Evolutionary conservation across 1,284 basidiomycete species (phyloP).

Genomic region (Singerocomus rubriflavus): DNA sequence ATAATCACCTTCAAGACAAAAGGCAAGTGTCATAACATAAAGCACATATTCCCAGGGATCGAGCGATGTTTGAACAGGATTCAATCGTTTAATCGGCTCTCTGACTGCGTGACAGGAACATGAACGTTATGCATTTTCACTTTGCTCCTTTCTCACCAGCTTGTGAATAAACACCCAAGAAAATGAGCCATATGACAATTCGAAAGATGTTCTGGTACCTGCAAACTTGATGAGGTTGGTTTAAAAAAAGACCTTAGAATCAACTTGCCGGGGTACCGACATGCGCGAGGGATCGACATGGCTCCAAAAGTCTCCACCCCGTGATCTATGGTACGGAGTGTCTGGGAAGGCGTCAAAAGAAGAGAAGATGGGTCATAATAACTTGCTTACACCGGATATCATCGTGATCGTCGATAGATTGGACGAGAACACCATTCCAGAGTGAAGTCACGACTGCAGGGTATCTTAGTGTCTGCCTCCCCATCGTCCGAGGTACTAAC

Average conservation of each 20-base stretch:
- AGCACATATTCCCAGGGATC: slow-evolving; percentile 78
- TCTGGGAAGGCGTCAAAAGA: slow-evolving; percentile 41
- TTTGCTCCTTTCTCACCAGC: slow-evolving; percentile 47
- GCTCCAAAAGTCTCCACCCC: slow-evolving; percentile 57
- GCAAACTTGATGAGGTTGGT: slow-evolving; percentile 2
- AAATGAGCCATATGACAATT: slow-evolving; percentile 79
- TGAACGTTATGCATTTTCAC: background rate
- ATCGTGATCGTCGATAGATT: slow-evolving; percentile 66
- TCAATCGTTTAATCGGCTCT: slow-evolving; percentile 65
- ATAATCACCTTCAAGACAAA: slow-evolving; percentile 69
- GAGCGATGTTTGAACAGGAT: slow-evolving; percentile 47
- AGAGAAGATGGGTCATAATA: background rate
- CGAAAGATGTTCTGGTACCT: slow-evolving; percentile 79
- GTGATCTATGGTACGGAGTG: slow-evolving; percentile 53
- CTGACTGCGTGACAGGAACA: slow-evolving; percentile 46
- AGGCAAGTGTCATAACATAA: slow-evolving; percentile 75
- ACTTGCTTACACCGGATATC: slow-evolving; percentile 63
- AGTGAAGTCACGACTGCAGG: slow-evolving; percentile 61
- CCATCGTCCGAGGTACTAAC: slow-evolving; percentile 37
- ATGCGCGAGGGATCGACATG: slow-evolving; percentile 79
- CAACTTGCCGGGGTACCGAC: slow-evolving; percentile 72
- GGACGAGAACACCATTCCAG: slow-evolving; percentile 82
- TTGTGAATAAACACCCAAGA: slow-evolving; percentile 83
- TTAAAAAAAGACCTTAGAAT: background rate
- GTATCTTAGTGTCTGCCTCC: slow-evolving; percentile 5